Percentiles rank a stretch among this genome's conserved stretches.
Evolutionary conservation across 1,139 yeast genomes (phyloP).

Genomic region (Suhomyces terraborum): DNA sequence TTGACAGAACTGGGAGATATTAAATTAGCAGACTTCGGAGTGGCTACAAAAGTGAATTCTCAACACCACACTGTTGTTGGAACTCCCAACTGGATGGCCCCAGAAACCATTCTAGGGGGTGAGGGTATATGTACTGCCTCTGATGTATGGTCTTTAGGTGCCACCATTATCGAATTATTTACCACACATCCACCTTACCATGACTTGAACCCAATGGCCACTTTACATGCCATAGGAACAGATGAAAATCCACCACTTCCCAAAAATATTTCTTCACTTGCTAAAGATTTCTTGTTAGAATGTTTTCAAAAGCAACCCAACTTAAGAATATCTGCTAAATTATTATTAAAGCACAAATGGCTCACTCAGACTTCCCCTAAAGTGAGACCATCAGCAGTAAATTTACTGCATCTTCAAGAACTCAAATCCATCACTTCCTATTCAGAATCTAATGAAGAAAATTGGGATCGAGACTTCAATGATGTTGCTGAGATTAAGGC

Average conservation of each 20-base stretch:
- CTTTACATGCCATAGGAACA: constrained; percentile 88
- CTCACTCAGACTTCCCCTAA: constrained; percentile 21
- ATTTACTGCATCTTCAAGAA: constrained; percentile 6
- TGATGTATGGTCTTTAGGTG: constrained; percentile 93
- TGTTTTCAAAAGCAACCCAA: constrained; percentile 82
- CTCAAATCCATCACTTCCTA: constrained; percentile 29
- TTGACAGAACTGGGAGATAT: constrained; percentile 60
- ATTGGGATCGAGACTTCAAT: constrained; percentile 40
- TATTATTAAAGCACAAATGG: constrained; percentile 67
- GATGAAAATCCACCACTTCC: constrained; percentile 85
- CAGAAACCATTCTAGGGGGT: constrained; percentile 71
- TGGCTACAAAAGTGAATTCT: constrained; percentile 56
- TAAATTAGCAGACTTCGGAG: constrained; percentile 80
- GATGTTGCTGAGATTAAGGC: constrained; percentile 19
- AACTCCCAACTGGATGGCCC: constrained; percentile 89
- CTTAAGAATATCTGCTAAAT: constrained; percentile 57
- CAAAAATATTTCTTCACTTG: constrained; percentile 50
- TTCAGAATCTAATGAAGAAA: constrained; percentile 34
- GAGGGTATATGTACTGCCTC: constrained; percentile 89
- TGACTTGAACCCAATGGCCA: constrained; percentile 79
- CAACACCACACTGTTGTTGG: constrained; percentile 56
- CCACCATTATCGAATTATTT: constrained; percentile 83
- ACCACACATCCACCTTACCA: constrained; percentile 90
- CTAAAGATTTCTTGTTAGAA: constrained; percentile 63
- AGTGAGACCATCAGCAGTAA: constrained; percentile 9